Base-by-base conservation (phyloP, 768 basidiomycete genomes). In the Termitomyces sp. region DNA sequence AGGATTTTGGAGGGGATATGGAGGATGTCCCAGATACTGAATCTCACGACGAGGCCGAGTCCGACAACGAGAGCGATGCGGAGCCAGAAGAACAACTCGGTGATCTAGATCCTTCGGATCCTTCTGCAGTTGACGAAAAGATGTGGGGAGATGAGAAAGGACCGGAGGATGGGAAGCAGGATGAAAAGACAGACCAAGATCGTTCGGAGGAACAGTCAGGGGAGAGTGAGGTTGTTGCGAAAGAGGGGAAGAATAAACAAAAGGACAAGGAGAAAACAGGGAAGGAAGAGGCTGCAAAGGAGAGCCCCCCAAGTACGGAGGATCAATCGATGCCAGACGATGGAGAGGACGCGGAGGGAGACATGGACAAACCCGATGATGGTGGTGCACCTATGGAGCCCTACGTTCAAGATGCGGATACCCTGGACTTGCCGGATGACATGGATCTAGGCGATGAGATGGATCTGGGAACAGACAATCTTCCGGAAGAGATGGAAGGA, bases 101-200 rank as follows among this genome's bases (percentile, higher is more conserved):
- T 7, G 82, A 94, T 50, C 74, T 98, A 33, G 93, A 96, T 72
- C 82, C 86, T 2, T 76, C 82, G 18, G 96, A 98, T 73, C 89
- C 92, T 9, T 79, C 84, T 26, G 87, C 88, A 0, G 83, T 97
- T 16, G 96, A 98, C 67, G 96, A 99, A 75, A 98, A 98, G 75
- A 77, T 99, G 63, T 98, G 97, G 96, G 94, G 91, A 20, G 91
- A 95, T 61, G 89, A 96, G 64, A 71, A 77, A 50, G 83, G 82
- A 13, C 79, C 83, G 4, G 77, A 82, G 27, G 79, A 84, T 14
- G 73, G 79, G 22, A 70, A 78, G n/a, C 72, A 71, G 27, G 79
- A 86, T 45, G 81, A 84, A 46, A 83, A 86, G 68, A 74, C 80
- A 24, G 75, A 85, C 55, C 74, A 89, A 61, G 86, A 91, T 61